These are phyloP conservation scores for Plasmodium yoelii DNA, from an alignment of 169 alveolate genomes.

Conservation along the genomic window DNA sequence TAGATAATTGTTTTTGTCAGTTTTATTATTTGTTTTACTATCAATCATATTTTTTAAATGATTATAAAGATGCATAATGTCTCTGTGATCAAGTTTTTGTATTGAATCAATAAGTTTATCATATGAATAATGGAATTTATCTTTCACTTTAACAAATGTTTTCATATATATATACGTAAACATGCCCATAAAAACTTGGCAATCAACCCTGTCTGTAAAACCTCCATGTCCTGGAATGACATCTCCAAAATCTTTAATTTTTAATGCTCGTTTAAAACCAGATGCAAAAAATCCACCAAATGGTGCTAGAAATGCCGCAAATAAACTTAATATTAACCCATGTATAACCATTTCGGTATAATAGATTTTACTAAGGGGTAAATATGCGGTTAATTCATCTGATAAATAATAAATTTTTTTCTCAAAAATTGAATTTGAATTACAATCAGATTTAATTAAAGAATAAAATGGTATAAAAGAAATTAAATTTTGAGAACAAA, in stretches of 20 bases:
- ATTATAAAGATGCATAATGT: slow-evolving; percentile 30
- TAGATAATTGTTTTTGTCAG: slow-evolving; percentile 5
- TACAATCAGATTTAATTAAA: slow-evolving; percentile 76
- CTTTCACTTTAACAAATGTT: slow-evolving; percentile 73
- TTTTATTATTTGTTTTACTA: slow-evolving; percentile 18
- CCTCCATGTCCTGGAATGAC: slow-evolving; percentile 99
- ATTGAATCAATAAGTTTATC: slow-evolving; percentile 60
- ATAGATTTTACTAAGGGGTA: slow-evolving; percentile 32
- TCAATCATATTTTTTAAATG: slow-evolving; percentile 56
- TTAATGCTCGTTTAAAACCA: slow-evolving; percentile 98
- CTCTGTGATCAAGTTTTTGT: slow-evolving; percentile 58
- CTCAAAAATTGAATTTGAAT: slow-evolving; percentile 76
- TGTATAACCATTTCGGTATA: slow-evolving; percentile 90
- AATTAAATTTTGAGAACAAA: slow-evolving; percentile 92
- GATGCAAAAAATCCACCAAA: slow-evolving; percentile 99
- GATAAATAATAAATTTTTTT: slow-evolving; percentile 68
- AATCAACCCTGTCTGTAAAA: slow-evolving; percentile 98
- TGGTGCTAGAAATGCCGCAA: slow-evolving; percentile 98
- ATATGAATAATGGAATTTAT: slow-evolving; percentile 32
- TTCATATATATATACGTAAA: slow-evolving; percentile 89
- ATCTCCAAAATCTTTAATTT: slow-evolving; percentile 98
- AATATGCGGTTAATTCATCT: slow-evolving; percentile 30
- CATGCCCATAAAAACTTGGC: slow-evolving; percentile 94
- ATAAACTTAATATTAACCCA: slow-evolving; percentile 94
- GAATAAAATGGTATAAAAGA: slow-evolving; percentile 90